phyloP scores from a whole-genome alignment of 1,284 basidiomycete genomes.

The Leccinum fuscescens region DNA sequence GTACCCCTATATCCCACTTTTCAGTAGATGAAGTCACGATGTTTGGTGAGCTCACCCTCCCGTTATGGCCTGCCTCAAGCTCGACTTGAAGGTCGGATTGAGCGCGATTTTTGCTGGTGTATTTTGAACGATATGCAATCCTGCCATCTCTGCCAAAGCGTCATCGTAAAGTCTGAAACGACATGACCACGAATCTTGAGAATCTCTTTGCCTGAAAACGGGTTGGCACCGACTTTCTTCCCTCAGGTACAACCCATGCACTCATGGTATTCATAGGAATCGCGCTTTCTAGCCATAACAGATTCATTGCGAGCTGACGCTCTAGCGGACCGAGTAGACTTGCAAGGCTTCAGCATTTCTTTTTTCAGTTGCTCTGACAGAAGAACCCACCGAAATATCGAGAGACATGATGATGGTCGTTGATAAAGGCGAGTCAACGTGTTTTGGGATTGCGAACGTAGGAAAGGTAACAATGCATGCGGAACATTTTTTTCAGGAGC shows the following conservation, averaged over 20 bases:
- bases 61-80: slow-evolving; percentile 85
- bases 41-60: slow-evolving; percentile 68
- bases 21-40: slow-evolving; percentile 8
- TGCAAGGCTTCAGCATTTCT: slow-evolving; percentile 19
- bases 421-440: slow-evolving; percentile 85
- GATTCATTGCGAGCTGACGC: slow-evolving; percentile 87
- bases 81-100: slow-evolving; percentile 77
- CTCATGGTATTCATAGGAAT: slow-evolving; percentile 71
- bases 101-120: slow-evolving; percentile 62
- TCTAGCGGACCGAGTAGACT: slow-evolving; percentile 86
- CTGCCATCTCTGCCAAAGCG: slow-evolving; percentile 63
- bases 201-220: slow-evolving; percentile 13
- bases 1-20: slow-evolving; percentile 61
- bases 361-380: slow-evolving; percentile 1
- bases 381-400: slow-evolving; percentile 73
- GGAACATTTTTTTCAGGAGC: slow-evolving; percentile 29
- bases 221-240: slow-evolving; percentile 55
- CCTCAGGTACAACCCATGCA: slow-evolving; percentile 80
- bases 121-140: slow-evolving; percentile 74
- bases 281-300: slow-evolving; percentile 87
- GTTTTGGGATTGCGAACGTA: slow-evolving; percentile 83
- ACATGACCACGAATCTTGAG: slow-evolving; percentile 9
- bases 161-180: slow-evolving; percentile 66
- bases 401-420: slow-evolving; percentile 89
- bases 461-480: slow-evolving; percentile 76